Base-by-base conservation (phyloP, 768 basidiomycete species). In the Suillus discolor region DNA sequence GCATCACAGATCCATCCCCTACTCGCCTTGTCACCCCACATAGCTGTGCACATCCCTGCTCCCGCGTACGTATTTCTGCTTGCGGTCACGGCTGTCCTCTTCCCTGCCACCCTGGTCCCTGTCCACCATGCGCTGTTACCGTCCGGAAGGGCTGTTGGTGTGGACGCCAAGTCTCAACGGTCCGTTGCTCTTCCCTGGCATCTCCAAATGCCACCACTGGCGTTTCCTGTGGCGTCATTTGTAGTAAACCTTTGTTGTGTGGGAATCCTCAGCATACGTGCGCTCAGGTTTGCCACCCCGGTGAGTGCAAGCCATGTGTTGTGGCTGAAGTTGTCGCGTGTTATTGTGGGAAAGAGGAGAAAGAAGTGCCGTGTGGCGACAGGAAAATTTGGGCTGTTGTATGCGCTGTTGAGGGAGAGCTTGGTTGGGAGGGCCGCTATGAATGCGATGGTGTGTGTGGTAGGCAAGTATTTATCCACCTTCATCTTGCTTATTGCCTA, bases 41-140 rank as follows among this genome's bases (percentile, higher is more conserved):
- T 71, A 92, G 90, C 4, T 94, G 93, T 68, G 90, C 84, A 1
- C 85, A 84, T 67, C 83, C 88, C 0, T 94, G 92, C 73, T 82
- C 87, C 0, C 87, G 91, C 15, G 65, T 77, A 6, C 85, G 90
- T 2, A 77, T 80, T 44, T 78, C 79, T 36, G 69, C 69, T 0
- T 99, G 97, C 70, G 81, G 83, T 0, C 97, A 98, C 72, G 82
- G 93, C 0, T 99, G 96, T 74, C 87, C 95, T 0, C 74, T 95
- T 16, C 80, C 82, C 16, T 99, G 97, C 72, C 97, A 98, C 75
- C 97, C 97, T 0, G 97, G 97, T 0, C 97, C 97, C 0, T 99
- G 97, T 78, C 96, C 96, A 0, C 95, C 95, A 0, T 99, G 97
- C 73, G 86, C 88, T 67, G 85, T 97, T 13, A 92, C 91, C 6